These are phyloP conservation scores for Oryza meridionalis DNA, from an alignment of 176 grass and related monocot species.

Conservation along the genomic window DNA sequence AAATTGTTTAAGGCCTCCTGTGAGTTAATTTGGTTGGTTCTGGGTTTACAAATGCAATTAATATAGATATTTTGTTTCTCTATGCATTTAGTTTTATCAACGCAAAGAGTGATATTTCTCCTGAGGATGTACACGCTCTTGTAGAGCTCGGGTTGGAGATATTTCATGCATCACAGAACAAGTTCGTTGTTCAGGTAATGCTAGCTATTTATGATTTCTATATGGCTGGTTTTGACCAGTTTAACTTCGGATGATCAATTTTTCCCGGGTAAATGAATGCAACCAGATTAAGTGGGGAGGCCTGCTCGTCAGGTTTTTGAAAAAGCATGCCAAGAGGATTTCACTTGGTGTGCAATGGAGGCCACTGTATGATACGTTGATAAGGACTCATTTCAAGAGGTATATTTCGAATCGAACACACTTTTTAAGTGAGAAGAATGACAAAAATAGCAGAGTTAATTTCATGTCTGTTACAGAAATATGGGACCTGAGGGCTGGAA, in stretches of 20 bases:
- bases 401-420: slow-evolving; percentile 31
- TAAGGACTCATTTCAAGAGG: slow-evolving; percentile 94
- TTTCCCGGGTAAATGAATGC: slow-evolving; percentile 45
- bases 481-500: slow-evolving; percentile 98
- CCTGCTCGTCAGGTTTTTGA: slow-evolving; percentile 70
- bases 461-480: slow-evolving; percentile 64
- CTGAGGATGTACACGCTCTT: slow-evolving; percentile 68
- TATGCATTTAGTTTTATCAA: slow-evolving; percentile 73
- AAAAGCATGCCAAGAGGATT: slow-evolving; percentile 76
- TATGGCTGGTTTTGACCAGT: slow-evolving; percentile 21
- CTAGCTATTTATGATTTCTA: slow-evolving; percentile 15
- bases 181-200: slow-evolving; percentile 90
- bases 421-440: slow-evolving; percentile 1
- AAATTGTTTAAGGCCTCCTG: background rate
- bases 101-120: slow-evolving; percentile 91
- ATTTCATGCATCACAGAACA: slow-evolving; percentile 85
- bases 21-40: slow-evolving; percentile 19
- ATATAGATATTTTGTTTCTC: slow-evolving; percentile 28
- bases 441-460: slow-evolving; percentile 18
- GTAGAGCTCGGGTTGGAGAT: slow-evolving; percentile 79
- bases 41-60: slow-evolving; percentile 9
- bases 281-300: slow-evolving; percentile 93
- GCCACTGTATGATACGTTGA: slow-evolving; percentile 88
- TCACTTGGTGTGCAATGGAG: slow-evolving; percentile 80
- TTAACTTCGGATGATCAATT: slow-evolving; percentile 28